Conservation (phyloP, 169 alveolate species). For the Plasmodium knowlesi region DNA sequence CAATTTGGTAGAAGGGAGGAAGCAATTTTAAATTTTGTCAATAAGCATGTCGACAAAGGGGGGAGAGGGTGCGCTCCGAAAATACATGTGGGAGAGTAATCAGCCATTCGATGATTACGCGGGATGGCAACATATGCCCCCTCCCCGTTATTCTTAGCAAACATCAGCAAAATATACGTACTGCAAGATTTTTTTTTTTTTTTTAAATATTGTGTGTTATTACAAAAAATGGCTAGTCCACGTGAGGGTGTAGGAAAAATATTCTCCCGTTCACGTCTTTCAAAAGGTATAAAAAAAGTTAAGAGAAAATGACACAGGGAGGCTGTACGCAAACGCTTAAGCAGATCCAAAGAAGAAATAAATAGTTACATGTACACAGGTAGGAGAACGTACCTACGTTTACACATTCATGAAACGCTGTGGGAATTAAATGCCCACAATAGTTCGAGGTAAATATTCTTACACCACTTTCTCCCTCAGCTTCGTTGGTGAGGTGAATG, state of each 20-base stretch:
- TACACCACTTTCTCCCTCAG: not conserved
- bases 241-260: not conserved
- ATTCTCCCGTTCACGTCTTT: not conserved
- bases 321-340: not conserved
- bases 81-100: too few species aligned
- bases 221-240: slow-evolving; percentile 3
- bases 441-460: not conserved
- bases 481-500: not conserved
- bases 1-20: not conserved
- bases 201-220: slow-evolving; percentile 13
- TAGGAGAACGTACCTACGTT: not conserved
- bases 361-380: not conserved
- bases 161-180: not conserved
- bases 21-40: slow-evolving; percentile 29
- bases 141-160: not conserved
- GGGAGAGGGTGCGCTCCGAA: too few species aligned
- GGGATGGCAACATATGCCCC: not conserved
- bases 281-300: slow-evolving; percentile 14
- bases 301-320: not conserved
- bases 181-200: not conserved
- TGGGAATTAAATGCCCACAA: not conserved
- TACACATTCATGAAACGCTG: not conserved
- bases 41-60: not conserved
- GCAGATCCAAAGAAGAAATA: not conserved
- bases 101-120: not conserved